Conservation (phyloP, 495 filamentous ascomycete genomes). For the Penicillium tannophilum region DNA sequence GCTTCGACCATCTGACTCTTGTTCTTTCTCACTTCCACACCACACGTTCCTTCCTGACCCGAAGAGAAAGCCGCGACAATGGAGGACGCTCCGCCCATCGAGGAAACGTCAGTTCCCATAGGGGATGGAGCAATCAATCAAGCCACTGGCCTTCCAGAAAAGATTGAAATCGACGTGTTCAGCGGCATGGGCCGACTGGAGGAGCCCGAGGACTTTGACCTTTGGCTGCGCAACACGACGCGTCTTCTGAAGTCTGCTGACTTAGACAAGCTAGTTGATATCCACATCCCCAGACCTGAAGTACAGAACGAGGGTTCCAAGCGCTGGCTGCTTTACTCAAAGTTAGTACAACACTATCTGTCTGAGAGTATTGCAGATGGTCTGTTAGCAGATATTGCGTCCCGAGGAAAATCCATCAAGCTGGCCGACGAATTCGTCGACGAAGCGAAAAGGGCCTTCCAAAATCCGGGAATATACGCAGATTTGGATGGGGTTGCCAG, state of each 20-base stretch:
- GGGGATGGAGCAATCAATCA: not conserved
- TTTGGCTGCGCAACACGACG: not conserved
- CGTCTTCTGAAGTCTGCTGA: not conserved
- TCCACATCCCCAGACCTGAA: not conserved
- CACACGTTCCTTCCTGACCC: not conserved
- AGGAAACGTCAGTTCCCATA: not conserved
- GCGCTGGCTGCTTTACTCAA: conserved; percentile 1
- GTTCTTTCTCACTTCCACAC: not conserved
- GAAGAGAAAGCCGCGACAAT: not conserved
- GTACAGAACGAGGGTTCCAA: not conserved
- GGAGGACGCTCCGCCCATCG: not conserved
- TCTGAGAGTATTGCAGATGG: not conserved
- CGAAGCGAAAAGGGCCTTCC: not conserved
- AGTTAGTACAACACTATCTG: not conserved
- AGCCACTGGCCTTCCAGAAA: not conserved
- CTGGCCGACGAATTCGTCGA: conserved; percentile 7
- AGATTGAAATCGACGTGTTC: not conserved
- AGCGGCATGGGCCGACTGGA: not conserved
- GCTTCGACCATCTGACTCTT: not conserved
- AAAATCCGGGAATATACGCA: not conserved
- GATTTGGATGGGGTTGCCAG: not conserved
- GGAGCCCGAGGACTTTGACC: not conserved
- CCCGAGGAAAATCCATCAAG: not conserved
- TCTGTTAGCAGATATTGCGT: not conserved
- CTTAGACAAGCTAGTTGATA: conserved; percentile 6